Evolutionary conservation across 352 stramenopile genomes (phyloP).

Genomic region (Phytophthora uliginosa): DNA sequence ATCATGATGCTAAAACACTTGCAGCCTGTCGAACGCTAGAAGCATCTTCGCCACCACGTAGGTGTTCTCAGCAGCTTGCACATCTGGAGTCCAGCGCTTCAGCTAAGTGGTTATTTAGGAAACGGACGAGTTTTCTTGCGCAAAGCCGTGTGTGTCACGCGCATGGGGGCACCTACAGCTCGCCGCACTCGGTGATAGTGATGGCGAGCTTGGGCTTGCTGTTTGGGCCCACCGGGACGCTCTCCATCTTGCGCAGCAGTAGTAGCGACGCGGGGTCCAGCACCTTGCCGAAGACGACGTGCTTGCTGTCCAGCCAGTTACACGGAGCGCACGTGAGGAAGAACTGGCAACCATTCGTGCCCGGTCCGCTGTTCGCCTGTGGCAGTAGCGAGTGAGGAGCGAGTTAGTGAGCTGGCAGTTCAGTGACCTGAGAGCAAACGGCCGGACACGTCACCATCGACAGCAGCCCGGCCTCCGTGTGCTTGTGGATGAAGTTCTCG

Average conservation of each 20-base stretch:
- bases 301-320: conserved; percentile 97
- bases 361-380: conserved; percentile 94
- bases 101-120: background rate
- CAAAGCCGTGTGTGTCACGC: background rate
- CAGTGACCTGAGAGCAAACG: background rate
- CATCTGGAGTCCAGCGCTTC: background rate
- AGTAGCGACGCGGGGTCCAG: conserved; percentile 89
- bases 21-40: background rate
- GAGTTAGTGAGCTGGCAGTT: background rate
- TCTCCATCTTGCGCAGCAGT: conserved; percentile 94
- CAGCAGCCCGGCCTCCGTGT: conserved; percentile 80
- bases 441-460: conserved; percentile 72
- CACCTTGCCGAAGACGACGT: conserved; percentile 97
- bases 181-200: conserved; percentile 90
- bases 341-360: conserved; percentile 97
- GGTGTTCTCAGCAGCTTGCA: background rate
- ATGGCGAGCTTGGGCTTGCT: conserved; percentile 92
- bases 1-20: background rate
- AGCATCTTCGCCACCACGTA: background rate
- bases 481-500: conserved; percentile 88
- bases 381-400: background rate
- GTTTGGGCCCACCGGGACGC: conserved; percentile 83
- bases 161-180: conserved; percentile 63
- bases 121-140: background rate
- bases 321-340: conserved; percentile 96